Evolutionary conservation across 495 filamentous ascomycete genomes (phyloP).

Genomic region (Aspergillus heteromorphus): DNA sequence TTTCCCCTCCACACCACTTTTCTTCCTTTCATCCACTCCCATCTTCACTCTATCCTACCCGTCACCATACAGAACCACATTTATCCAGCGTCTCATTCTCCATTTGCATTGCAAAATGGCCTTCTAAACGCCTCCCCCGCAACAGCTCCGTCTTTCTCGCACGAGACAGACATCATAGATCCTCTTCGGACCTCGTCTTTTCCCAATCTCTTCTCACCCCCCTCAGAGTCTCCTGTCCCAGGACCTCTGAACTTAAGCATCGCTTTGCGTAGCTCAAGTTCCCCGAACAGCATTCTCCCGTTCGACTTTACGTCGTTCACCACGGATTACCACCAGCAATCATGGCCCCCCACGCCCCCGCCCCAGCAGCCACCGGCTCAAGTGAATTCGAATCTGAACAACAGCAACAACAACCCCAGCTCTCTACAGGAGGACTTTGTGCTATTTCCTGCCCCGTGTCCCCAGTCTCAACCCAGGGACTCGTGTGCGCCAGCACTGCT

Average conservation of each 20-base stretch:
- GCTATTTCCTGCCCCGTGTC: conserved; percentile 32
- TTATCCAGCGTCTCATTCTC: conserved; percentile 19
- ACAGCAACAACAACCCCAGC: conserved; percentile 27
- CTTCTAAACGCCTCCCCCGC: conserved; percentile 40
- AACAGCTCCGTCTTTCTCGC: conserved; percentile 35
- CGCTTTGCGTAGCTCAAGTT: conserved; percentile 51
- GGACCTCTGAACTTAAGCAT: conserved; percentile 55
- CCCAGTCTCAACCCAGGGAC: conserved; percentile 33
- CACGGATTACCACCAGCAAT: conserved; percentile 58
- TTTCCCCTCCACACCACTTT: conserved; percentile 5
- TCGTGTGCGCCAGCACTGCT: conserved; percentile 29
- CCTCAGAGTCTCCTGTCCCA: conserved; percentile 42
- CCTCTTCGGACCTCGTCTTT: conserved; percentile 30
- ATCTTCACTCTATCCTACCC: conserved; percentile 1
- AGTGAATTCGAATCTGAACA: conserved; percentile 38
- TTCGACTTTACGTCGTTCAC: conserved; percentile 57
- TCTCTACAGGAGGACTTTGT: conserved; percentile 42
- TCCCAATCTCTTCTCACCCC: conserved; percentile 32
- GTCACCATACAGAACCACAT: conserved; percentile 29
- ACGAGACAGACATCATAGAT: conserved; percentile 49
- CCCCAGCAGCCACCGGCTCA: conserved; percentile 40
- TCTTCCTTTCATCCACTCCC: conserved; percentile 3
- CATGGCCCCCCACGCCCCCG: conserved; percentile 58
- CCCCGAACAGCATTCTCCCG: conserved; percentile 38
- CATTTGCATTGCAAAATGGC: conserved; percentile 41